Base-by-base conservation (phyloP, 208 protist genomes). In the Trypanosoma rangeli region DNA sequence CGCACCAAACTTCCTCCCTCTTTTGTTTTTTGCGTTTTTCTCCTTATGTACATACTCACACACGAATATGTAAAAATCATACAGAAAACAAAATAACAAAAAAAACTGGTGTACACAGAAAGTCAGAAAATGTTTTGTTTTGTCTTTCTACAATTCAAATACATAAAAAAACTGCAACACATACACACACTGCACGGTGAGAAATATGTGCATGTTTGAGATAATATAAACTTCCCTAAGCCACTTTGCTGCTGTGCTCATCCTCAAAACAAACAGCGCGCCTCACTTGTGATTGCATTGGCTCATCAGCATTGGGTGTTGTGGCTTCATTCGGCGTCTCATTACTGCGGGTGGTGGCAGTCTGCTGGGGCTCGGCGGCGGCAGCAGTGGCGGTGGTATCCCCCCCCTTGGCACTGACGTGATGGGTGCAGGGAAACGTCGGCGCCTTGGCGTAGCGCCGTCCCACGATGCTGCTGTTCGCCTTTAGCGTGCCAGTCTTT, bases 391-490 rank as follows among this genome's bases (percentile, higher is more conserved):
- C 54, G 28, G 26, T 26, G 28, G 58, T 8, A 13, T 20, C 22
- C n/a, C 16, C 42, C 26, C 37, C 53, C 15, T 37, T 33, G 50
- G 5, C 18, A 1, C 22, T 3, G 12, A 44, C 28, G n/a, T 67
- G 35, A 37, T 76, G 71, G 18, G 71, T 67, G 63, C 80, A 85
- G 20, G 76, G 74, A 37, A 95, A 92, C 49, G 76, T 76, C 20
- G 86, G 83, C 46, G 80, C 68, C 56, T 83, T 80, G 0, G 80
- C 83, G 73, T 93, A 35, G 55, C 89, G 84, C 46, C 71, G 59
- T 29, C 89, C 89, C 10, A 95, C 85, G 35, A 95, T 84, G 13
- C 74, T 80, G 60, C 81, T 84, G 77, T 89, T 81, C 31, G 79
- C 37, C 66, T 85, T 86, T 22, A 83, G 61, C n/a, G 81, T 85